Percentiles rank a stretch among this genome's conserved stretches.
Evolutionary conservation across 345 rosid genomes (phyloP).

Genomic region (Luvunga scandens): DNA sequence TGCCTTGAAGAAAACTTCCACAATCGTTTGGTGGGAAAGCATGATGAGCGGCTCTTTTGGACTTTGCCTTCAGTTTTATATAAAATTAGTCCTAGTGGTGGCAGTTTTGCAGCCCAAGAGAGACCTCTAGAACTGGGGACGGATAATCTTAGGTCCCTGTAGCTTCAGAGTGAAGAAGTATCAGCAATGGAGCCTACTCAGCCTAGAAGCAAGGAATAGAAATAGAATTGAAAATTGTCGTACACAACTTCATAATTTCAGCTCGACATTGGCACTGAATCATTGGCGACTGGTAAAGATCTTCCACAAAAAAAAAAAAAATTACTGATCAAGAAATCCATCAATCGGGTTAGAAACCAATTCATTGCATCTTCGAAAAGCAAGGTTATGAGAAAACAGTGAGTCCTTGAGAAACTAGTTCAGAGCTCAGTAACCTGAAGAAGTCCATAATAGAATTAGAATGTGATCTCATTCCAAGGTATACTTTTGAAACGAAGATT

Average conservation of each 20-base stretch:
- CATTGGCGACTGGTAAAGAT: neutral
- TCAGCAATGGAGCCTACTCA: neutral
- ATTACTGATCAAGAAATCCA: neutral
- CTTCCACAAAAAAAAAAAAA: neutral
- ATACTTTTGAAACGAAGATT: too few species aligned
- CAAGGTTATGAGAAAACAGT: neutral
- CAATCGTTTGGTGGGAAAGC: constrained; percentile 8
- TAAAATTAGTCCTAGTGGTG: neutral
- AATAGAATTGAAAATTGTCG: neutral
- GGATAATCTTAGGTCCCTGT: neutral
- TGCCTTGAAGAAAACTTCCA: constrained; percentile 6
- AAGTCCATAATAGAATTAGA: neutral
- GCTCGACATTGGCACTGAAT: neutral
- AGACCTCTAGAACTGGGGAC: neutral
- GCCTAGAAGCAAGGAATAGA: neutral
- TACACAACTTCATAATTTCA: neutral
- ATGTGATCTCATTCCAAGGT: neutral
- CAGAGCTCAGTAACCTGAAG: neutral
- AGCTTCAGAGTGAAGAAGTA: neutral
- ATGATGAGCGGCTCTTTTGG: neutral
- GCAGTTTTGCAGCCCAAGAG: neutral
- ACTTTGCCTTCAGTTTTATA: too few species aligned
- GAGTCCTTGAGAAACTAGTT: neutral
- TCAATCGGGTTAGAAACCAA: neutral
- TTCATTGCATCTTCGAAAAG: too few species aligned